Conservation (phyloP, 2,329 filamentous ascomycete genomes). For the Botryotinia convoluta region DNA sequence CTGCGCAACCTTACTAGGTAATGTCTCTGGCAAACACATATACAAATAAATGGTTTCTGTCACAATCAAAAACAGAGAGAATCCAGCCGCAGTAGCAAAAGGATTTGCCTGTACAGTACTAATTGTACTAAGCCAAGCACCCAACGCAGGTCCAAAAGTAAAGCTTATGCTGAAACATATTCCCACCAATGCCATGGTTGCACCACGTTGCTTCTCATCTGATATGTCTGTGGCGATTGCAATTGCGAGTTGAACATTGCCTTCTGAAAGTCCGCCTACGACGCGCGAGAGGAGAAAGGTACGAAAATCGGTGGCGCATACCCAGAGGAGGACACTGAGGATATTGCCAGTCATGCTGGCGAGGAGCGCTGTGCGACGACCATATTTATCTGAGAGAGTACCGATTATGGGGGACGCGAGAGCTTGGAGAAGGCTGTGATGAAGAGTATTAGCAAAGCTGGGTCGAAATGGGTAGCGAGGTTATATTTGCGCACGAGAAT, state of each 20-base stretch:
- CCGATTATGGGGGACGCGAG: slow-evolving; percentile 91
- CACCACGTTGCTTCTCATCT: slow-evolving; percentile 76
- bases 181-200: slow-evolving; percentile 94
- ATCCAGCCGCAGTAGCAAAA: slow-evolving; percentile 87
- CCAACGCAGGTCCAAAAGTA: slow-evolving; percentile 90
- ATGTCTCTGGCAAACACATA: slow-evolving; percentile 79
- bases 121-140: slow-evolving; percentile 79
- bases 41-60: slow-evolving; percentile 88
- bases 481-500: slow-evolving; percentile 58
- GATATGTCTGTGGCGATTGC: slow-evolving; percentile 97
- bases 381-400: slow-evolving; percentile 80
- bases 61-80: slow-evolving; percentile 81
- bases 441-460: slow-evolving; percentile 4
- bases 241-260: slow-evolving; percentile 93
- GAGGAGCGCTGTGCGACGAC: slow-evolving; percentile 80
- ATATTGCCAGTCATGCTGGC: slow-evolving; percentile 94
- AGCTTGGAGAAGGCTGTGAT: slow-evolving; percentile 75
- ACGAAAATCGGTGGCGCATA: slow-evolving; percentile 87
- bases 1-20: slow-evolving; percentile 55
- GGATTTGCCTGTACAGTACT: slow-evolving; percentile 81
- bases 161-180: slow-evolving; percentile 97
- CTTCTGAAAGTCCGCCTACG: slow-evolving; percentile 90
- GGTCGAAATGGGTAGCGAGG: neutral
- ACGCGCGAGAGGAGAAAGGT: slow-evolving; percentile 93
- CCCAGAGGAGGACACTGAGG: slow-evolving; percentile 89